phyloP scores from a whole-genome alignment of 2,329 filamentous ascomycete species.

The Verticillium nubilum region DNA sequence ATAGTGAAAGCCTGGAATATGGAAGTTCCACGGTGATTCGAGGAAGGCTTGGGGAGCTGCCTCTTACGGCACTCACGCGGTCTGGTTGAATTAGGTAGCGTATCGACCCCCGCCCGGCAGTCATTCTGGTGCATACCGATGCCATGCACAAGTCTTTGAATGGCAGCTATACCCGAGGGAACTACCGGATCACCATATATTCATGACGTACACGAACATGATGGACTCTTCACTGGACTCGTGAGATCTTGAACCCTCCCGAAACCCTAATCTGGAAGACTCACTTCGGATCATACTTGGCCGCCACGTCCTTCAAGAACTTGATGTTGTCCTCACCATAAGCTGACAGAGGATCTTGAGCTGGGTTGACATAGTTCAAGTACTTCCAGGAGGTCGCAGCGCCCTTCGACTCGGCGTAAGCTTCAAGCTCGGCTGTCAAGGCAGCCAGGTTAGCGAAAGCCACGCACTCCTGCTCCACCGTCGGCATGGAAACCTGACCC shows the following conservation, averaged over 20 bases:
- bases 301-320: slow-evolving; percentile 17
- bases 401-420: slow-evolving; percentile 7
- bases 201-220: too few relatives aligned
- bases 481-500: slow-evolving; percentile 7
- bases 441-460: slow-evolving; percentile 23
- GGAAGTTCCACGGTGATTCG: neutral
- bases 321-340: slow-evolving; percentile 25
- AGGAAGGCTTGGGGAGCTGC: neutral
- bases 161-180: neutral
- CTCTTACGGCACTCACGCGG: neutral
- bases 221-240: neutral
- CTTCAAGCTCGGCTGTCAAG: slow-evolving; percentile 22
- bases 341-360: slow-evolving; percentile 19
- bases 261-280: slow-evolving; percentile 28
- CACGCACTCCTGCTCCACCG: slow-evolving; percentile 18
- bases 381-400: slow-evolving; percentile 24
- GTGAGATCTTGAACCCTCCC: slow-evolving; percentile 14
- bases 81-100: neutral
- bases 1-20: neutral
- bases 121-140: neutral
- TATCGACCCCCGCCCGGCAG: neutral
- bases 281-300: slow-evolving; percentile 24
- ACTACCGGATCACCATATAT: neutral
- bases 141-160: neutral
- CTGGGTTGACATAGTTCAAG: slow-evolving; percentile 28